phyloP scores from a whole-genome alignment of 2,329 filamentous ascomycete genomes.

The Penicillium aurantiogriseum region DNA sequence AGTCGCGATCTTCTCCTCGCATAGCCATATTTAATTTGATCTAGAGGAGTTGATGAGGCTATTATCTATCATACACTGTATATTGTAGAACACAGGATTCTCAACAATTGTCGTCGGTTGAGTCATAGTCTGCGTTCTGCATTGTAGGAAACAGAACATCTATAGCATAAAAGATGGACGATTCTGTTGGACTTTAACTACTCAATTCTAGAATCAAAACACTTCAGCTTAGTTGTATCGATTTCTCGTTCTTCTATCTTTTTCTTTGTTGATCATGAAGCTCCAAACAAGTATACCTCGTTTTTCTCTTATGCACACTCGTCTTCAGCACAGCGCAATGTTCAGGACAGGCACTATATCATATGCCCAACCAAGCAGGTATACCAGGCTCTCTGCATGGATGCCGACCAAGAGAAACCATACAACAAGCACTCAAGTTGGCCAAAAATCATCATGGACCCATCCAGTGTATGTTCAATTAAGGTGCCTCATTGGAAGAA shows the following conservation, averaged over 20 bases:
- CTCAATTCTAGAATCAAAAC: neutral
- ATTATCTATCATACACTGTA: constrained; percentile 9
- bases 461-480: constrained; percentile 51
- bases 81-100: constrained; percentile 1
- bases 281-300: neutral
- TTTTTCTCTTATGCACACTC: neutral
- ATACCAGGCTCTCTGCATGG: neutral
- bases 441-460: constrained; percentile 59
- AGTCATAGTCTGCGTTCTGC: constrained; percentile 11
- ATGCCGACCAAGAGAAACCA: neutral
- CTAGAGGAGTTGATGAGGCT: neutral
- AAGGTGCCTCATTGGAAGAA: neutral
- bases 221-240: neutral
- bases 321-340: neutral
- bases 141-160: constrained; percentile 9
- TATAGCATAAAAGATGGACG: neutral
- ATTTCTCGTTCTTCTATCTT: neutral
- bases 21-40: neutral
- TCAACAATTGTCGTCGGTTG: neutral
- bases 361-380: neutral
- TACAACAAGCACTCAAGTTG: neutral
- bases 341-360: neutral
- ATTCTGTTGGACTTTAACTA: neutral
- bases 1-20: neutral
- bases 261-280: neutral